Evolutionary conservation across 352 stramenopile genomes (phyloP).

Genomic region (Globisporangium alternatum): DNA sequence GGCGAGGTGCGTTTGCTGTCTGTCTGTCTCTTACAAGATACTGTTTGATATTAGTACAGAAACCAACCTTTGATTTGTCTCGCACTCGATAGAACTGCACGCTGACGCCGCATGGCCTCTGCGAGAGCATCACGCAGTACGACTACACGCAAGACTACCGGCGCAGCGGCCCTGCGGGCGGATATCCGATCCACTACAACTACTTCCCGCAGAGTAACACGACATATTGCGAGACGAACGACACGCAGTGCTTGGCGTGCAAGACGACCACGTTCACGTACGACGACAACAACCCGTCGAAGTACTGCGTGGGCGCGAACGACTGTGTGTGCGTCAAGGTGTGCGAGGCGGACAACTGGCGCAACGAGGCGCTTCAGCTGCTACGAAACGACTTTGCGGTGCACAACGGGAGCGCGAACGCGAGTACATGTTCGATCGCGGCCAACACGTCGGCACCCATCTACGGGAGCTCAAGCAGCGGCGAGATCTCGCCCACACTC

Average conservation of each 20-base stretch:
- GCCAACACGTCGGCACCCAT: slow-evolving; percentile 23
- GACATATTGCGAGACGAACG: slow-evolving; percentile 48
- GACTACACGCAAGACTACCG: slow-evolving; percentile 49
- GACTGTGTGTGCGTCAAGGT: slow-evolving; percentile 52
- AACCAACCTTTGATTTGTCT: not conserved
- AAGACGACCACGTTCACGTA: slow-evolving; percentile 32
- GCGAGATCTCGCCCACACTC: slow-evolving; percentile 2
- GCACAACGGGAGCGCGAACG: slow-evolving; percentile 15
- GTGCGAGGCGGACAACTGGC: slow-evolving; percentile 47
- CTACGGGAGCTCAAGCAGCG: slow-evolving; percentile 17
- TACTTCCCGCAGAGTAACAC: slow-evolving; percentile 52
- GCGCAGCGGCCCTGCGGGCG: slow-evolving; percentile 25
- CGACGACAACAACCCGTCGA: slow-evolving; percentile 40
- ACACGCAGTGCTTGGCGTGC: slow-evolving; percentile 37
- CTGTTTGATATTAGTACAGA: no score
- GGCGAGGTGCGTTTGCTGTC: slow-evolving; percentile 24
- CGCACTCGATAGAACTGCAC: slow-evolving; percentile 31
- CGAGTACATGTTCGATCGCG: slow-evolving; percentile 28
- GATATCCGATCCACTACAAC: slow-evolving; percentile 54
- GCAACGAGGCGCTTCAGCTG: slow-evolving; percentile 34
- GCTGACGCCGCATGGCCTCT: slow-evolving; percentile 47
- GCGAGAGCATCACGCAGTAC: slow-evolving; percentile 37
- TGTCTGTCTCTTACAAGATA: no score
- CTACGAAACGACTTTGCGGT: slow-evolving; percentile 23
- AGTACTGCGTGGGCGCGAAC: slow-evolving; percentile 38